Evolutionary conservation across 2,329 filamentous ascomycete species (phyloP).

Genomic region (Ceratocystis lukuohia): DNA sequence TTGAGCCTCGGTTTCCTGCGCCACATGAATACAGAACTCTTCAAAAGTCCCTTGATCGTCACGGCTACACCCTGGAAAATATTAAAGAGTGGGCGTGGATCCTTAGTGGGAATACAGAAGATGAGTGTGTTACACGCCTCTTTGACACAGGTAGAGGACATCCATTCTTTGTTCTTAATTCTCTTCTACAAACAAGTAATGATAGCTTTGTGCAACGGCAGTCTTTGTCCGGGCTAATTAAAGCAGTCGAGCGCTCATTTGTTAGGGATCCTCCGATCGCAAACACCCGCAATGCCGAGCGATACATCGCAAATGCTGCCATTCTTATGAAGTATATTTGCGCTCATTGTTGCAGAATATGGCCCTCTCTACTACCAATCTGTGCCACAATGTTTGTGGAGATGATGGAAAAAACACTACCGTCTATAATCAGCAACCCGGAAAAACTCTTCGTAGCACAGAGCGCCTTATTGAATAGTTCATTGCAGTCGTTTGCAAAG

Average conservation of each 20-base stretch:
- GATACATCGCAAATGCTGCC: constrained; percentile 6
- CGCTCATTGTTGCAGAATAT: constrained; percentile 21
- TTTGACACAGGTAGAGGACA: background rate
- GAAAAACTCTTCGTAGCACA: constrained; percentile 22
- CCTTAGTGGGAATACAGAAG: constrained; percentile 13
- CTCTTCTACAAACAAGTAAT: constrained; percentile 11
- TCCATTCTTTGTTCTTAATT: constrained; percentile 14
- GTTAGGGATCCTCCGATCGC: background rate
- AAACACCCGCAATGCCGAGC: background rate
- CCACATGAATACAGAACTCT: background rate
- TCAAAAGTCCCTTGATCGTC: background rate
- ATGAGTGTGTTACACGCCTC: constrained; percentile 12
- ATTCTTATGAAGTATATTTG: constrained; percentile 14
- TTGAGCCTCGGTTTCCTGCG: background rate
- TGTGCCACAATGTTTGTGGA: constrained; percentile 25
- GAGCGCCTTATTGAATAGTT: constrained; percentile 28
- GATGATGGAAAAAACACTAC: constrained; percentile 25
- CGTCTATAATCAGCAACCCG: constrained; percentile 13
- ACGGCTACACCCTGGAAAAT: constrained; percentile 3
- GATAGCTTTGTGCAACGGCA: constrained; percentile 11
- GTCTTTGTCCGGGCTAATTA: constrained; percentile 10
- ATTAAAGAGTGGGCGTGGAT: constrained; percentile 15
- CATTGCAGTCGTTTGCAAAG: constrained; percentile 26
- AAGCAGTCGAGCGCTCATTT: constrained; percentile 5
- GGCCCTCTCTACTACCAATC: constrained; percentile 24